Base-by-base conservation (phyloP, 2,329 filamentous ascomycete genomes). In the Alternaria alternata region DNA sequence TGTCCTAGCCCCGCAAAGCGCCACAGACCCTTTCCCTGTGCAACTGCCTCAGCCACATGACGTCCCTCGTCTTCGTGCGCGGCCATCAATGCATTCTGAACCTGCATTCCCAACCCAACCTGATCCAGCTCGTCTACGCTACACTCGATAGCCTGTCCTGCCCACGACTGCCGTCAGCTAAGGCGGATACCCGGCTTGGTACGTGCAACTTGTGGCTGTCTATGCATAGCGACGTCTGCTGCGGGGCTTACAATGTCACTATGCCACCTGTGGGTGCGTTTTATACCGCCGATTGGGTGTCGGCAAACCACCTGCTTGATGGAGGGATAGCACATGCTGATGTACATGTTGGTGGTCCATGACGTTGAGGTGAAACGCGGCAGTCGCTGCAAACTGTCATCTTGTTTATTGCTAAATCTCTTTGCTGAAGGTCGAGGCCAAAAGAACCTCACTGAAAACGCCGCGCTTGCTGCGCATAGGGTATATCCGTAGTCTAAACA, bases 1-100 rank as follows among this genome's bases (percentile, higher is more conserved):
- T 62, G 56, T 49, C 47, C 56, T 60, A 59, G 63, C 60, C 63
- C 62, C 62, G 56, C 62, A 64, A 26, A 46, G 36, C 62, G 58
- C 63, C 60, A 62, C 59, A 64, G 26, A 55, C 61, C 59, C 57
- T 57, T 54, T 43, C 54, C 51, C 53, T 51, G 49, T 39, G 43
- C 30, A 18, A 55, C 54, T 57, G 59, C 63, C 60, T 49, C 46
- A 49, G 46, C 46, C 46, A 49, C 22, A 57, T 65, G 63, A 65
- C 63, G 63, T 65, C 54, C 54, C n/a, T 51, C 20, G 30, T 34
- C 28, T 11, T 30, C 53, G 26, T 42, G 44, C 20, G 28, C 28
- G 20, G 11, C 11, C 12, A 16, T 24, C 36, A 49, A 24, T 49
- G 46, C 9, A 26, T 22, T 24, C 30, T 22, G 30, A 51, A 30